A percentile compares a stretch with the other conserved stretches of the same genome.
phyloP scores from a whole-genome alignment of 768 basidiomycete genomes.

The Gloeopeniophorella convolvens region DNA sequence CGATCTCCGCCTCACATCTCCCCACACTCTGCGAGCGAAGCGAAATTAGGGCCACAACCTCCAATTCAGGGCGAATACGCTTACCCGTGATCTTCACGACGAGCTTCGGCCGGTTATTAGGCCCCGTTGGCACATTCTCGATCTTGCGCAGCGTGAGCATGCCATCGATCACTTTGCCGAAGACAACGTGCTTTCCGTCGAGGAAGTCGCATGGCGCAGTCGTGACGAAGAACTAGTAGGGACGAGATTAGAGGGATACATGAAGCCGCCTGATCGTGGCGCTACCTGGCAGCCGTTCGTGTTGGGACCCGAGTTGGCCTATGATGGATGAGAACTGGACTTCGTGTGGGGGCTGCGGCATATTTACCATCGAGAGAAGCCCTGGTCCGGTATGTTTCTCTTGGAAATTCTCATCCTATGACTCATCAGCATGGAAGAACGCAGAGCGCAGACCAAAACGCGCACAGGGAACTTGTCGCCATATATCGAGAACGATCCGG shows the following conservation, averaged over 20 bases:
- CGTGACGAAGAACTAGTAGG: slow-evolving; percentile 96
- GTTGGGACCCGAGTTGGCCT: slow-evolving; percentile 94
- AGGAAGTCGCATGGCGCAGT: slow-evolving; percentile 93
- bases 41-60: neutral
- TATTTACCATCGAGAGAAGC: slow-evolving; percentile 81
- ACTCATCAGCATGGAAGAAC: neutral
- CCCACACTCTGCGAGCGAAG: slow-evolving; percentile 30
- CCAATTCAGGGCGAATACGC: slow-evolving; percentile 21
- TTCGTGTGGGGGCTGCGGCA: neutral
- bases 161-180: slow-evolving; percentile 85
- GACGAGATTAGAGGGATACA: too few species aligned
- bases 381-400: slow-evolving; percentile 86
- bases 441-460: slow-evolving; percentile 1
- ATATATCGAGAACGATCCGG: slow-evolving; percentile 95
- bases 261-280: neutral
- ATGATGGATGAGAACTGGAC: slow-evolving; percentile 1
- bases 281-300: slow-evolving; percentile 87
- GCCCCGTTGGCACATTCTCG: slow-evolving; percentile 89
- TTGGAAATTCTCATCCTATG: slow-evolving; percentile 89
- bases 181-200: slow-evolving; percentile 92
- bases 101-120: slow-evolving; percentile 85
- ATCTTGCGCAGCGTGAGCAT: slow-evolving; percentile 96
- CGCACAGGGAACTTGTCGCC: slow-evolving; percentile 87
- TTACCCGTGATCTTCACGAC: slow-evolving; percentile 81
- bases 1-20: slow-evolving; percentile 38